Conservation (phyloP, 306 rosid genomes). For the Cucurbita argyrosperma region DNA sequence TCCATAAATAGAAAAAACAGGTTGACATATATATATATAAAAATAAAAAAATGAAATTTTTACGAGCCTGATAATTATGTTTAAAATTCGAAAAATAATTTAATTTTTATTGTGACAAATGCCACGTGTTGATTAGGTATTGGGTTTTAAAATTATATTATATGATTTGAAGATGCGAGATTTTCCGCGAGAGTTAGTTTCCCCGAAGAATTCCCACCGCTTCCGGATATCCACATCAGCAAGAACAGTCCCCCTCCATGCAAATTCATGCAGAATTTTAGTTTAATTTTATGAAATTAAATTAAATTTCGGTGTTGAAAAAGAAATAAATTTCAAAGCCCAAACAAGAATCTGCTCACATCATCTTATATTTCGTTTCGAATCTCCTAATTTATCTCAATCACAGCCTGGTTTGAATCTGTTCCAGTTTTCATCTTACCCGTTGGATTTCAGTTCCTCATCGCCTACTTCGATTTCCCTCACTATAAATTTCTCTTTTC, state of each 20-base stretch:
- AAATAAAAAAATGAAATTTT: too few relatives aligned
- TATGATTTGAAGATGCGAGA: too few relatives aligned
- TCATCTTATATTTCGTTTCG: neutral
- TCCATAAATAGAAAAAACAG: neutral
- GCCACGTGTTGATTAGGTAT: too few relatives aligned
- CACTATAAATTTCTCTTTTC: neutral
- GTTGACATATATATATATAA: too few relatives aligned
- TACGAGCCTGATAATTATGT: too few relatives aligned
- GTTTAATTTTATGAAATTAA: neutral
- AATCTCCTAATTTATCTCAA: constrained; percentile 2
- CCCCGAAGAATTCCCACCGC: too few relatives aligned
- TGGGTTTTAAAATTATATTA: too few relatives aligned
- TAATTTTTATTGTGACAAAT: too few relatives aligned
- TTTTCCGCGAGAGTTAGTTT: too few relatives aligned
- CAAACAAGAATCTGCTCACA: neutral
- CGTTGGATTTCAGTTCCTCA: neutral
- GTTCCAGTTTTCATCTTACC: neutral
- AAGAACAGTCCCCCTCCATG: neutral
- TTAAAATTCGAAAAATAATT: too few relatives aligned
- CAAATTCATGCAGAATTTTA: neutral
- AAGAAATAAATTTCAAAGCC: neutral
- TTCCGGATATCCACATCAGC: neutral
- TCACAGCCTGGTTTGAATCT: neutral
- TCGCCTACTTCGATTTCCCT: neutral
- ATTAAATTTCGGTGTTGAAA: neutral